Evolutionary conservation across 1,284 basidiomycete genomes (phyloP).

Genomic region (Heterobasidion occidentale): DNA sequence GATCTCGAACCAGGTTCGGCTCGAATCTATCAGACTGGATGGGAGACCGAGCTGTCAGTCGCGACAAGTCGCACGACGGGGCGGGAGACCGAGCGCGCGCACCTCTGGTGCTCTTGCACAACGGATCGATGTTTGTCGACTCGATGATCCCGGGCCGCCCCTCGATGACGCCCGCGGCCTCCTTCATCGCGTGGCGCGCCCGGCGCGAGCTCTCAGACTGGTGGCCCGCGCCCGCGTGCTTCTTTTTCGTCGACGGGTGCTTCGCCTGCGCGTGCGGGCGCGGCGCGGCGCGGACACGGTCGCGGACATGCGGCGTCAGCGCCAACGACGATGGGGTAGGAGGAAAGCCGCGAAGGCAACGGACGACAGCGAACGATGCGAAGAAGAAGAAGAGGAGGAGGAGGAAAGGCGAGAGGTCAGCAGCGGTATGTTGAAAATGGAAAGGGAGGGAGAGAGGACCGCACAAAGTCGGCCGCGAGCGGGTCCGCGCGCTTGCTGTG

Average conservation of each 20-base stretch:
- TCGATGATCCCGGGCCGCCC: conserved; percentile 48
- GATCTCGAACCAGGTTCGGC: background rate
- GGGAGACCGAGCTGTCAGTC: conserved; percentile 15
- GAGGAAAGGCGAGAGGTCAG: no score
- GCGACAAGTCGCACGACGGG: no score
- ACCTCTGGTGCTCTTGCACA: conserved; percentile 26
- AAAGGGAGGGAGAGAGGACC: conserved; percentile 9
- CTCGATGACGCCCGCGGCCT: conserved; percentile 38
- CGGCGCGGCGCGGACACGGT: no score
- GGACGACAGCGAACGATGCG: no score
- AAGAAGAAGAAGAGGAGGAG: no score
- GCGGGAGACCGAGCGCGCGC: no score
- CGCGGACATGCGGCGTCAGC: no score
- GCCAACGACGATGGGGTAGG: no score
- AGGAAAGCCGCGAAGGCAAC: no score
- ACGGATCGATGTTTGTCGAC: conserved; percentile 39
- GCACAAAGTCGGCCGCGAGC: conserved; percentile 33
- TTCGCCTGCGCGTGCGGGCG: conserved; percentile 21
- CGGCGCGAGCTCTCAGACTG: conserved; percentile 29
- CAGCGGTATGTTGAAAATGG: no score
- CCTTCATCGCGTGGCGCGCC: conserved; percentile 28
- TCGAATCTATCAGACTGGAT: conserved; percentile 24
- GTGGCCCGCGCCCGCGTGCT: conserved; percentile 34
- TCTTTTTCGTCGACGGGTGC: conserved; percentile 28
- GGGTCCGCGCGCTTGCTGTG: conserved; percentile 29